A percentile compares a stretch with the other conserved stretches of the same genome.
Conservation (phyloP, 495 filamentous ascomycete species). For the Geoglossum glabrum region DNA sequence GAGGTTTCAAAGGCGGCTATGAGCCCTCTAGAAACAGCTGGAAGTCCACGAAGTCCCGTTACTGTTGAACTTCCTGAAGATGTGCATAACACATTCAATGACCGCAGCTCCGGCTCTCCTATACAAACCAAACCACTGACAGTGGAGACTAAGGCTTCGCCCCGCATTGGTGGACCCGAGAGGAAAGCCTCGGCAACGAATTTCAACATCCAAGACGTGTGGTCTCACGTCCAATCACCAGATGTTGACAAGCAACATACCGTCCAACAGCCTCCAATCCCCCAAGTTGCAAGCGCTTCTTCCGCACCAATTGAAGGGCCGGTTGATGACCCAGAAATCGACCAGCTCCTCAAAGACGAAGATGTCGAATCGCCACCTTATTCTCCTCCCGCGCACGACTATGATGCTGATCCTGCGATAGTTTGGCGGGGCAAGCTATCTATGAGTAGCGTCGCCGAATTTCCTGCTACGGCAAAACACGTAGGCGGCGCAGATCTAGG, state of each 20-base stretch:
- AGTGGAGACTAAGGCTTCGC: slow-evolving; percentile 1
- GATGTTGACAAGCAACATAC: slow-evolving; percentile 18
- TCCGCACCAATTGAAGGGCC: slow-evolving; percentile 27
- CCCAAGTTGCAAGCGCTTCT: slow-evolving; percentile 21
- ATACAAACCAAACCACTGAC: background rate
- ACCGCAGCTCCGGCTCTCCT: background rate
- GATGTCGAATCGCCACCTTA: slow-evolving; percentile 75
- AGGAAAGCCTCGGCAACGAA: slow-evolving; percentile 20
- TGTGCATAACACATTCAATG: slow-evolving; percentile 2
- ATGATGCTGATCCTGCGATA: slow-evolving; percentile 36
- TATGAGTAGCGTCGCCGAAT: slow-evolving; percentile 58
- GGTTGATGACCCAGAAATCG: slow-evolving; percentile 65
- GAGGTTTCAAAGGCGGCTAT: background rate
- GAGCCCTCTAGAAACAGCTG: slow-evolving; percentile 11
- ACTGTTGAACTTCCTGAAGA: slow-evolving; percentile 16
- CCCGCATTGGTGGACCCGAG: slow-evolving; percentile 17
- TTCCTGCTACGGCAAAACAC: slow-evolving; percentile 57
- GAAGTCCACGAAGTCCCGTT: slow-evolving; percentile 2
- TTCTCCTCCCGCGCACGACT: slow-evolving; percentile 53
- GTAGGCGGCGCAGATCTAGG: slow-evolving; percentile 61
- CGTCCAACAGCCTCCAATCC: background rate
- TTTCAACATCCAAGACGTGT: slow-evolving; percentile 56
- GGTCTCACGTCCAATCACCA: slow-evolving; percentile 39
- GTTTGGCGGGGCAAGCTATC: slow-evolving; percentile 64
- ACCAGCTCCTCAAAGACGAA: slow-evolving; percentile 69